These are phyloP conservation scores for Irpex sp. DNA, from an alignment of 1,284 basidiomycete genomes.

Conservation along the genomic window DNA sequence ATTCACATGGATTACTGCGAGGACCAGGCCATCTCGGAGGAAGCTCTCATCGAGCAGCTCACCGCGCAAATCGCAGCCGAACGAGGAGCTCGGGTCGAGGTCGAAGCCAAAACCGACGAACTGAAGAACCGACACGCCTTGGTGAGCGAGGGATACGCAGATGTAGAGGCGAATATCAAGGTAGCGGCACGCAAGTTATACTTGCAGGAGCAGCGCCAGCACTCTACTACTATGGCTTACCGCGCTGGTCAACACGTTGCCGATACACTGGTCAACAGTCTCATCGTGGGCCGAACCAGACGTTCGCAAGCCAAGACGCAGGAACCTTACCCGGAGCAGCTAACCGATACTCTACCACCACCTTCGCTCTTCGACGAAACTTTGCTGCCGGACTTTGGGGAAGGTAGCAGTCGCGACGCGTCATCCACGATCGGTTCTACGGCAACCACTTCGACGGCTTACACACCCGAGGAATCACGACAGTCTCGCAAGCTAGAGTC, in stretches of 20 bases:
- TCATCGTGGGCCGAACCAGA: neutral
- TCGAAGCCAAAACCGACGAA: neutral
- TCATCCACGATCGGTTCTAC: neutral
- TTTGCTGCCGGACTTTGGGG: neutral
- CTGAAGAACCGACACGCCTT: neutral
- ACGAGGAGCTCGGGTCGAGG: neutral
- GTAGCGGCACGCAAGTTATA: neutral
- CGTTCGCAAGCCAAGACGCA: no score
- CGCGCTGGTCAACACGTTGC: neutral
- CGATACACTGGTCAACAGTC: neutral
- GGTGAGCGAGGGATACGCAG: neutral
- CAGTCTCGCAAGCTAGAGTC: no score
- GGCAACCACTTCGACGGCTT: neutral
- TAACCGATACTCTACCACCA: neutral
- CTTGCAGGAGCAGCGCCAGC: neutral
- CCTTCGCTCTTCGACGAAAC: neutral
- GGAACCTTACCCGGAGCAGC: neutral
- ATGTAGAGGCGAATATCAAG: neutral
- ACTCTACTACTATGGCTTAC: neutral
- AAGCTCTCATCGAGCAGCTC: neutral
- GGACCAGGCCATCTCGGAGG: neutral
- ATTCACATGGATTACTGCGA: neutral
- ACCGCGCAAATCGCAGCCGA: neutral
- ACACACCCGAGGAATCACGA: no score
- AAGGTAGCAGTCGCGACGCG: neutral